phyloP scores from a whole-genome alignment of 257 asterid genomes.

The Rehmannia glutinosa region DNA sequence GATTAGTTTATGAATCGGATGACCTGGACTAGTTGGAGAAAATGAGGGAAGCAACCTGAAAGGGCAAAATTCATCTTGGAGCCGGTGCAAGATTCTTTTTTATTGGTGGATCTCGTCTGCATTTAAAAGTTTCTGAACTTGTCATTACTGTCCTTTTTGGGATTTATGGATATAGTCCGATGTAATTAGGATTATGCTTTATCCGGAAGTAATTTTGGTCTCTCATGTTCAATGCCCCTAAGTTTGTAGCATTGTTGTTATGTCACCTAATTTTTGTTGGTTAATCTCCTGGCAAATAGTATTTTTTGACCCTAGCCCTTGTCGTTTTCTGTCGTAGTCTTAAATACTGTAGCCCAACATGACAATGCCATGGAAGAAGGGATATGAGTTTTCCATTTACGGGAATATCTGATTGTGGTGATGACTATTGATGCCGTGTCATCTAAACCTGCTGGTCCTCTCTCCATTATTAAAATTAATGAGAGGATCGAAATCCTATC shows the following conservation, averaged over 20 bases:
- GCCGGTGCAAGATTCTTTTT: slow-evolving; percentile 15
- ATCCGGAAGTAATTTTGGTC: not conserved
- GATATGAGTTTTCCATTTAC: not conserved
- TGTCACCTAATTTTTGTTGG: not conserved
- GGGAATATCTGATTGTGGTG: not conserved
- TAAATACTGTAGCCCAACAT: not conserved
- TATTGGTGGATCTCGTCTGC: slow-evolving; percentile 13
- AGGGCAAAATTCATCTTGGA: not conserved
- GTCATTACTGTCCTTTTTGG: slow-evolving; percentile 7
- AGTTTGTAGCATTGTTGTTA: not conserved
- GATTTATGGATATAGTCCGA: not conserved
- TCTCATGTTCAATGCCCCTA: not conserved
- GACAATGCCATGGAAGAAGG: slow-evolving; percentile 4
- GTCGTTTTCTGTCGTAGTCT: not conserved
- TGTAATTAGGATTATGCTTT: not conserved
- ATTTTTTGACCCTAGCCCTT: not conserved
- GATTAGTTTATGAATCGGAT: not conserved
- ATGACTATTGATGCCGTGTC: not conserved
- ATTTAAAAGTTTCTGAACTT: slow-evolving; percentile 2
- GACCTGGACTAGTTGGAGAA: slow-evolving; percentile 11
- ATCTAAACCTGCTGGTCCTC: not conserved
- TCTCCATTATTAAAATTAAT: not conserved
- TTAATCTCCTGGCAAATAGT: not conserved
- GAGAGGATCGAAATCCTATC: not conserved
- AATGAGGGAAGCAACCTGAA: slow-evolving; percentile 1